A percentile compares a stretch with the other conserved stretches of the same genome.
Evolutionary conservation across 257 asterid species (phyloP).

Genomic region (Thymus quinquecostatus): DNA sequence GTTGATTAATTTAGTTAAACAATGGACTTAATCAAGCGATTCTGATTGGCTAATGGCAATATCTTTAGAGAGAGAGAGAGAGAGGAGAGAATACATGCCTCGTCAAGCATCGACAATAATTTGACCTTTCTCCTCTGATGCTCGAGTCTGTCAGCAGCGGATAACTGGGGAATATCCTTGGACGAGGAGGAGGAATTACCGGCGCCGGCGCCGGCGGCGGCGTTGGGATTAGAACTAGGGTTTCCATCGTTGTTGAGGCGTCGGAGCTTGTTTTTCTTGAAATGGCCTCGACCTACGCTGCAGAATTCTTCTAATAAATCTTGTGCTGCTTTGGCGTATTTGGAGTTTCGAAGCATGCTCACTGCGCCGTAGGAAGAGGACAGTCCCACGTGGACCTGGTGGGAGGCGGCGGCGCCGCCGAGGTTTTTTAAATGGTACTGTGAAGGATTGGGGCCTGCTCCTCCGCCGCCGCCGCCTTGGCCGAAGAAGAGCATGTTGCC

Average conservation of each 20-base stretch:
- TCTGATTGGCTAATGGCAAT: constrained; percentile 50
- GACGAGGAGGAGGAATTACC: constrained; percentile 55
- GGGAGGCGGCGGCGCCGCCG: constrained; percentile 41
- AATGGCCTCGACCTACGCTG: constrained; percentile 84
- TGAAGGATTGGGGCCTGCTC: constrained; percentile 34
- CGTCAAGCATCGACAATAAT: constrained; percentile 96
- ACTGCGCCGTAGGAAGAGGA: constrained; percentile 58
- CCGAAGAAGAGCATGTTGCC: constrained; percentile 75
- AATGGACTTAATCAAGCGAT: constrained; percentile 41
- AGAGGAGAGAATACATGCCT: constrained; percentile 66
- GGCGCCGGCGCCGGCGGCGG: constrained; percentile 40
- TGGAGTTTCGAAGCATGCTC: constrained; percentile 65
- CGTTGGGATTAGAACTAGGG: constrained; percentile 47
- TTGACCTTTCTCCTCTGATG: constrained; percentile 98
- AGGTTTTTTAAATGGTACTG: constrained; percentile 59
- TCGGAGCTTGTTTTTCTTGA: constrained; percentile 60
- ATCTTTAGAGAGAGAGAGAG: constrained; percentile 25
- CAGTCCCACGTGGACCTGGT: constrained; percentile 48
- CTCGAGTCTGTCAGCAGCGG: constrained; percentile 86
- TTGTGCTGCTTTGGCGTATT: constrained; percentile 80
- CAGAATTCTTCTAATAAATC: constrained; percentile 92
- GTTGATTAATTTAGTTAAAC: constrained; percentile 36
- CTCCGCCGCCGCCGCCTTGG: constrained; percentile 46
- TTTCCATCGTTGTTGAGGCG: constrained; percentile 39
- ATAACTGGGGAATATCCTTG: constrained; percentile 60